A percentile compares a stretch with the other conserved stretches of the same genome.
Conservation (phyloP, 441 rosid genomes). For the Eutrema salsugineum region DNA sequence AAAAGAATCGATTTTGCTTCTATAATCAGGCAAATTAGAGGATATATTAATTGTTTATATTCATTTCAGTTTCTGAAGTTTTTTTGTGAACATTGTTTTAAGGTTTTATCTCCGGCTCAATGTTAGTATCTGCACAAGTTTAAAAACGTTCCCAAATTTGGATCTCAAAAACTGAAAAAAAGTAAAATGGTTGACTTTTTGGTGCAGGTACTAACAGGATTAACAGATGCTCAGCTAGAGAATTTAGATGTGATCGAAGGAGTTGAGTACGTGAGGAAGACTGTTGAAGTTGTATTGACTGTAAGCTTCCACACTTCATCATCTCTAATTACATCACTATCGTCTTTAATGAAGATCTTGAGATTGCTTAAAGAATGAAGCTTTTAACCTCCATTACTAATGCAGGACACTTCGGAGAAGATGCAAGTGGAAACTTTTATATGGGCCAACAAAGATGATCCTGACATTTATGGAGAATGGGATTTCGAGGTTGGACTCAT, state of each 20-base stretch:
- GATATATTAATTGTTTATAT: too few species aligned
- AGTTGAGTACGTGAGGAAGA: constrained; percentile 58
- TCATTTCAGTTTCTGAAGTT: not conserved
- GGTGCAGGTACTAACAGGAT: constrained; percentile 60
- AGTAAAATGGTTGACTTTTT: too few species aligned
- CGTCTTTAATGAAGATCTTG: not conserved
- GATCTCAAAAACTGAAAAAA: too few species aligned
- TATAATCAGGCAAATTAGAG: too few species aligned
- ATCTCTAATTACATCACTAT: not conserved
- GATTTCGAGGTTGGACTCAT: constrained; percentile 58
- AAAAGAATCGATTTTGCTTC: not conserved
- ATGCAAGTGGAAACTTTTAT: constrained; percentile 52
- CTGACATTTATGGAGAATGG: constrained; percentile 81
- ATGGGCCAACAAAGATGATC: constrained; percentile 64
- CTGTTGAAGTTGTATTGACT: constrained; percentile 54
- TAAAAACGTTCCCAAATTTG: too few species aligned
- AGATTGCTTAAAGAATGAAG: not conserved
- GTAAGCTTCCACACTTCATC: constrained; percentile 29
- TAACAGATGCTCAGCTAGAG: constrained; percentile 32
- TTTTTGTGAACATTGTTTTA: too few species aligned
- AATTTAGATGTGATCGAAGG: constrained; percentile 77
- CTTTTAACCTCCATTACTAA: not conserved
- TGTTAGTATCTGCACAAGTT: too few species aligned
- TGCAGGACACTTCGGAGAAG: constrained; percentile 51
- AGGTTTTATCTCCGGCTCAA: too few species aligned